These are phyloP conservation scores for Hymenoscyphus scutula DNA, from an alignment of 2,329 filamentous ascomycete genomes.

Conservation along the genomic window DNA sequence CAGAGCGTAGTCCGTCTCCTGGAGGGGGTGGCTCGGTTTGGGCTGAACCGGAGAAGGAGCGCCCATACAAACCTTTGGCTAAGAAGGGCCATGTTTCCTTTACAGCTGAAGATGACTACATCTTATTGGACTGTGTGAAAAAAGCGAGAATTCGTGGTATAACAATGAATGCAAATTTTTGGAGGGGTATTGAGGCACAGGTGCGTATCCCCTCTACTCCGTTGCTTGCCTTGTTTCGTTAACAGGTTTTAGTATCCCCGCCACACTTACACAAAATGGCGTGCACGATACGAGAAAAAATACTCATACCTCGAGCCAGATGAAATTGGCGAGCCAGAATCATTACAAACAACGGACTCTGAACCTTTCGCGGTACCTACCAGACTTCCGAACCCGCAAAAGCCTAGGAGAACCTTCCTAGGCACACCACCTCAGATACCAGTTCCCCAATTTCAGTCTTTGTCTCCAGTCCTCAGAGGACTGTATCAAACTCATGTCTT, in stretches of 20 bases:
- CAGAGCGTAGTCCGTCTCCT: slow-evolving; percentile 29
- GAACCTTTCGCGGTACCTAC: background rate
- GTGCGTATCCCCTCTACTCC: slow-evolving; percentile 17
- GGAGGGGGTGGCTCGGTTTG: slow-evolving; percentile 31
- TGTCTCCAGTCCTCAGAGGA: slow-evolving; percentile 22
- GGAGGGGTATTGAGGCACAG: slow-evolving; percentile 26
- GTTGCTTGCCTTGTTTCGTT: slow-evolving; percentile 6
- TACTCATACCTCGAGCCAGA: slow-evolving; percentile 15
- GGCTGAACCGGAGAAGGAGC: slow-evolving; percentile 22
- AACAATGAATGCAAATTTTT: slow-evolving; percentile 17
- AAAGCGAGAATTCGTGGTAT: slow-evolving; percentile 11
- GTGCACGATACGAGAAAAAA: slow-evolving; percentile 19
- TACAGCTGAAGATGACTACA: slow-evolving; percentile 29
- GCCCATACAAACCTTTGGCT: background rate
- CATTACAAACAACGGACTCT: background rate
- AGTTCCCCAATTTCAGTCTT: slow-evolving; percentile 16
- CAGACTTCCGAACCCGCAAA: background rate
- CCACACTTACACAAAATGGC: slow-evolving; percentile 24
- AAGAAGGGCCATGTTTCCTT: slow-evolving; percentile 17
- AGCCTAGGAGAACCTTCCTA: background rate
- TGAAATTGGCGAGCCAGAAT: slow-evolving; percentile 3
- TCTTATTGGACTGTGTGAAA: slow-evolving; percentile 28
- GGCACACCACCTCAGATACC: background rate
- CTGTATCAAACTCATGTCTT: slow-evolving; percentile 27
- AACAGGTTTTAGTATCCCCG: slow-evolving; percentile 22